Evolutionary conservation across 2,329 filamentous ascomycete species (phyloP), one percentile per base, ranked within the genome.

Genomic region (Gremmenia infestans): DNA sequence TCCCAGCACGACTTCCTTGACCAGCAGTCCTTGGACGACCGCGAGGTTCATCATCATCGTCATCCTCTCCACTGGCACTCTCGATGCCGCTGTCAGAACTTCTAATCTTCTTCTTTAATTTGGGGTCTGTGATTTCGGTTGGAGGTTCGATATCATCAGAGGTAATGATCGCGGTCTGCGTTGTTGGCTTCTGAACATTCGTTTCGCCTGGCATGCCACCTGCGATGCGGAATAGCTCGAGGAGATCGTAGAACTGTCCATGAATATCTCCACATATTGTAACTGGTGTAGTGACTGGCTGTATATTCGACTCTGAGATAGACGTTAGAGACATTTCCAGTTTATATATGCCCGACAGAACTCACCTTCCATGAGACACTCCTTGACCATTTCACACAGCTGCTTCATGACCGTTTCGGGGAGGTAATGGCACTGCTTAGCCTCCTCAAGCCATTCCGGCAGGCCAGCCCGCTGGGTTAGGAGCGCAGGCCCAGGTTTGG

Each of bases 231-330:
- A 99, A 99, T 50, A 99, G 85, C 77, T 99, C 94, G 59, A 97
- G 84, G 9, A 99, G 80, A 72, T 99, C 94, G 75, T 99, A 97
- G 73, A 97, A 97, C 75, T 99, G 94, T 66, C 94, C 94, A 74
- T 99, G 94, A 60, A 99, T 97, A 71, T 99, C 94, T 70, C 94
- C 94, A 70, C 94, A 97, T 61, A 99, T 88, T 5, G 94, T 99
- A 60, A 99, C 94, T 6, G 94, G 94, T 0, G 94, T 96, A 53
- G 88, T 85, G 19, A 99, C 93, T n/a, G 94, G 94, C 72, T 97
- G 94, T 57, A 99, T 97, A 72, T 99, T 99, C 63, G 92, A 97
- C 76, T 99, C 94, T 95, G 15, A 12, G 65, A 46, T 28, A 35
- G 43, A 48, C 35, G 48, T 70, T 48, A 69, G 63, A 39, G 56